Percentiles rank a stretch among this genome's conserved stretches.
phyloP scores from a whole-genome alignment of 768 basidiomycete species.

The Tephrocybe sp. region DNA sequence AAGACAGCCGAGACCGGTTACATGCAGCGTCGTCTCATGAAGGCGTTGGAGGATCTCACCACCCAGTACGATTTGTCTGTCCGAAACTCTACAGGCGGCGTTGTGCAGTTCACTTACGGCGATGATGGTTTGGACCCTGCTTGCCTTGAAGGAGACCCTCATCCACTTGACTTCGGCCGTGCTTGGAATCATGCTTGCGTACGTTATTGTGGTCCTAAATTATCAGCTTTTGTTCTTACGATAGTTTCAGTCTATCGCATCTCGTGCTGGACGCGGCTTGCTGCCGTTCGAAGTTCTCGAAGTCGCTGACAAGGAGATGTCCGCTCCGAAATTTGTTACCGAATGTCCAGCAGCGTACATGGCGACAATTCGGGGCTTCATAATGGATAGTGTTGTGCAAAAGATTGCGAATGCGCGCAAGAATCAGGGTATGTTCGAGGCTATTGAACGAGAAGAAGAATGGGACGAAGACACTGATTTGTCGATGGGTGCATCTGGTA shows the following conservation, averaged over 20 bases:
- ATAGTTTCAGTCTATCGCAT: conserved; percentile 56
- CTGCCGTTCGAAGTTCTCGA: conserved; percentile 87
- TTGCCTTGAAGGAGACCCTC: conserved; percentile 92
- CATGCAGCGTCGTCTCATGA: conserved; percentile 99
- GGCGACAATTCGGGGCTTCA: conserved; percentile 67
- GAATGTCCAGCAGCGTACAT: conserved; percentile 77
- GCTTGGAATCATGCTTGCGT: conserved; percentile 87
- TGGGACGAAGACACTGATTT: conserved; percentile 81
- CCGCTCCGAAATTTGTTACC: conserved; percentile 54
- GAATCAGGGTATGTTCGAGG: conserved; percentile 81
- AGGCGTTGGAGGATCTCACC: conserved; percentile 95
- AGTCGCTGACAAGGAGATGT: conserved; percentile 64
- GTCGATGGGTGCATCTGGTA: conserved; percentile 73
- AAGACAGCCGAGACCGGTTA: conserved; percentile 99
- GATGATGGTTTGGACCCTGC: conserved; percentile 98
- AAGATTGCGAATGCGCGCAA: conserved; percentile 67
- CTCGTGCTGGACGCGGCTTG: conserved; percentile 60
- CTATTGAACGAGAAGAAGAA: conserved; percentile 68
- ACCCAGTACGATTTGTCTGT: conserved; percentile 97
- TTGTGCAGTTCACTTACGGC: conserved; percentile 97
- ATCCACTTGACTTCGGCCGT: conserved; percentile 87
- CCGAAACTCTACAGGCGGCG: conserved; percentile 89
- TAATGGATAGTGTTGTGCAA: conserved; percentile 63
- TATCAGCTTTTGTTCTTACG: background rate
- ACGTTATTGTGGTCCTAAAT: conserved; percentile 19